These are phyloP conservation scores for Xylaria sp. DNA, from an alignment of 2,329 filamentous ascomycete genomes.

Conservation along the genomic window DNA sequence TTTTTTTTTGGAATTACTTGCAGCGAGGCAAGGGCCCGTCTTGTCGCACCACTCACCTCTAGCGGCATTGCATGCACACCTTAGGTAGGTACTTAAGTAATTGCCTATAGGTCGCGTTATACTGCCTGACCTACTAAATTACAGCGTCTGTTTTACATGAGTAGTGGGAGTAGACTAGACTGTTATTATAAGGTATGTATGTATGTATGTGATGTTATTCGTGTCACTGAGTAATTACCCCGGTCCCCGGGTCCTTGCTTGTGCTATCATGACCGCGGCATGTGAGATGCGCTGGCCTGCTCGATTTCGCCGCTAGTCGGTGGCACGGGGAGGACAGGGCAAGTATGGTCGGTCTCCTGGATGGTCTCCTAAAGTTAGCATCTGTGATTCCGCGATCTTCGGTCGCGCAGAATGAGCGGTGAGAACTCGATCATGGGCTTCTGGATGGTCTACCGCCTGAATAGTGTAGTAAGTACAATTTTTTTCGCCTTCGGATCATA, in stretches of 20 bases:
- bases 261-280: no score
- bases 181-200: no score
- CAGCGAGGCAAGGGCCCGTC: neutral
- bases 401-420: constrained; percentile 26
- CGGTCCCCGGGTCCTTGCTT: no score
- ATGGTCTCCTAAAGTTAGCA: neutral
- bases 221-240: neutral
- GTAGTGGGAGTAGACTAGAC: no score
- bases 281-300: neutral
- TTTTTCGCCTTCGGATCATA: no score
- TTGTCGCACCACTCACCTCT: constrained; percentile 5
- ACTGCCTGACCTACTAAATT: no score
- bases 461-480: no score
- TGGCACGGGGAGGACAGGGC: neutral
- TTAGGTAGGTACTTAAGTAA: no score
- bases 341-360: neutral
- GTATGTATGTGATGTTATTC: neutral
- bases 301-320: neutral
- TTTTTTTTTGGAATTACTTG: neutral
- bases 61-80: neutral
- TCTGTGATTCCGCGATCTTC: neutral
- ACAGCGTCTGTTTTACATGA: no score
- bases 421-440: constrained; percentile 2
- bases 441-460: no score
- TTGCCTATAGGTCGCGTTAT: no score